Conservation (phyloP, 768 basidiomycete genomes). For the Russula foetens region DNA sequence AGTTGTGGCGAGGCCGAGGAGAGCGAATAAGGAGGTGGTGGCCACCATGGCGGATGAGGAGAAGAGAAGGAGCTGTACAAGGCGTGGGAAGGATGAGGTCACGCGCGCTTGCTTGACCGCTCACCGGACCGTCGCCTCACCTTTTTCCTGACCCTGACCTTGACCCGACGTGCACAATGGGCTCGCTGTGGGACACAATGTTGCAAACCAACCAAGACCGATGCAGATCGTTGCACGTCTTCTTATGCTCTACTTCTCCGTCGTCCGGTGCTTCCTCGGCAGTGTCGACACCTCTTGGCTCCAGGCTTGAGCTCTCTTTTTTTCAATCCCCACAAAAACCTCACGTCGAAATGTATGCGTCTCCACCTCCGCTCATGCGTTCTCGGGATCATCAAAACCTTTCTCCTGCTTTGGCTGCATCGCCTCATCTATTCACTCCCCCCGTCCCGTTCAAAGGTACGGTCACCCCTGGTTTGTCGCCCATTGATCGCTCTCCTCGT, state of each 20-base stretch:
- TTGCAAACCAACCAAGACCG: background rate
- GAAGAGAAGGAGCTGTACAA: background rate
- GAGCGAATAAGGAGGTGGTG: constrained; percentile 12
- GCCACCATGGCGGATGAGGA: constrained; percentile 10
- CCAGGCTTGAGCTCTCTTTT: background rate
- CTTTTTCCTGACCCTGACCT: background rate
- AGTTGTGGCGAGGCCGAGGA: constrained; percentile 19
- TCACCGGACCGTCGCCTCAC: background rate
- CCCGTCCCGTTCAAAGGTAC: constrained; percentile 1
- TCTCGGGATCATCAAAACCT: background rate
- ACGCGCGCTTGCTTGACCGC: background rate
- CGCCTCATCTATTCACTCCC: constrained; percentile 17
- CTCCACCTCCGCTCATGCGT: constrained; percentile 13
- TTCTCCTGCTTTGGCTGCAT: constrained; percentile 15
- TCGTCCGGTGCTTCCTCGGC: constrained; percentile 5
- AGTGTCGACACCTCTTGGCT: background rate
- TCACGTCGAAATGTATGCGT: constrained; percentile 18
- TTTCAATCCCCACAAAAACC: background rate
- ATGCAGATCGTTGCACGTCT: background rate
- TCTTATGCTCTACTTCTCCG: background rate
- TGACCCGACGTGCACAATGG: background rate
- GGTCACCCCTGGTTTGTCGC: constrained; percentile 14
- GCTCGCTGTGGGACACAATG: background rate
- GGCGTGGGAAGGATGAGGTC: constrained; percentile 7
- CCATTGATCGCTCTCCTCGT: constrained; percentile 15